Base-by-base conservation (phyloP, 1,284 basidiomycete genomes). In the Pascua guehoae region DNA sequence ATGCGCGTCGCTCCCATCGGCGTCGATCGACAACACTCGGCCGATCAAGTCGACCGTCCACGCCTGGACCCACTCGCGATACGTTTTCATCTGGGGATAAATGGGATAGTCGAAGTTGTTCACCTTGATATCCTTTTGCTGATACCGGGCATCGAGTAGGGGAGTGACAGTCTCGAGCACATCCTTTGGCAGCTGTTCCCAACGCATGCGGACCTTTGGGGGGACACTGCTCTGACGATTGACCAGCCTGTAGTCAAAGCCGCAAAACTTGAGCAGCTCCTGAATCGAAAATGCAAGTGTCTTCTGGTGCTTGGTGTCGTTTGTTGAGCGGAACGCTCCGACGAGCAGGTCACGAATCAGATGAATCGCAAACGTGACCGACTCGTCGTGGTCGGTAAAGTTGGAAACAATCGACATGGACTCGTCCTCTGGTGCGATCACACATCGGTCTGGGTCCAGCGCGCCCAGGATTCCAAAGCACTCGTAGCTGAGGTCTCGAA, bases 391-490 rank as follows among this genome's bases (percentile, higher is more conserved):
- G 60, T 95, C 88, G 4, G 80, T 81, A 70, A 95, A 97, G 74
- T 98, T 94, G 68, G 83, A 84, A 56, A 87, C 80, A 51, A 98
- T 82, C 41, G 91, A 83, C 77, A 89, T 86, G 42, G 84, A 82
- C 3, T 83, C 77, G 61, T 88, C 86, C 41, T 82, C 81, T 5
- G 60, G 42, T 4, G 50, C 39, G 4, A 62, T 50, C 7, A 60
- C 57, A 69, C 91, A 88, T 55, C 96, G 85, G 79, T 98, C 96
- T 0, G 96, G 94, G 76, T 99, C 96, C 16, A 96, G 83, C 1
- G 96, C 96, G 8, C 96, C 96, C 5, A 98, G 77, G n/a, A 91
- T 84, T 1, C 95, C 93, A 51, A 98, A 85, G 72, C 92, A 97
- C 69, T 96, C 90, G 68, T 89, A 93, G 0, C 89, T 86, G 16